These are phyloP conservation scores for Candida germanica DNA, from an alignment of 805 yeast species.

Conservation along the genomic window DNA sequence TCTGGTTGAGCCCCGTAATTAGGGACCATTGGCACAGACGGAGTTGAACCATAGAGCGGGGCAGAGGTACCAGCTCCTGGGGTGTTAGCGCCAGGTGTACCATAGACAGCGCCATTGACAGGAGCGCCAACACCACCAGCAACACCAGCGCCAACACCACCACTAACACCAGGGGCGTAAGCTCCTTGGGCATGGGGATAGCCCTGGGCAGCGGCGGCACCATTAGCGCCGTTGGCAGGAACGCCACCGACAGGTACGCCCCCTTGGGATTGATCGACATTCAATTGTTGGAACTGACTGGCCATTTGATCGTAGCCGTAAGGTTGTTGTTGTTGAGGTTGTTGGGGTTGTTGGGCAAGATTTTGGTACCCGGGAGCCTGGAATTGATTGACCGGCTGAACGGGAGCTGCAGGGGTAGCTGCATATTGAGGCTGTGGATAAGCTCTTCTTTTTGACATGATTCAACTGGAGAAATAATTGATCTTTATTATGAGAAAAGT, in stretches of 20 bases:
- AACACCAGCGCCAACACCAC: slow-evolving; percentile 5
- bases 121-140: slow-evolving; percentile 1
- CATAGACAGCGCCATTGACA: background rate
- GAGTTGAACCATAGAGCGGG: slow-evolving; percentile 1
- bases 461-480: background rate
- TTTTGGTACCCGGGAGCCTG: slow-evolving; percentile 15
- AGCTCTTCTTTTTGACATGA: slow-evolving; percentile 40
- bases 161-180: no score
- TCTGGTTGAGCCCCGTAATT: slow-evolving; percentile 12
- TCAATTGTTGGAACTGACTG: slow-evolving; percentile 32
- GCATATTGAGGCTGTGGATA: slow-evolving; percentile 47
- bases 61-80: background rate
- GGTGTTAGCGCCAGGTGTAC: slow-evolving; percentile 1
- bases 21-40: slow-evolving; percentile 3
- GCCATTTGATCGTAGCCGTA: slow-evolving; percentile 34
- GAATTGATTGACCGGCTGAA: slow-evolving; percentile 3
- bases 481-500: background rate
- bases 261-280: slow-evolving; percentile 16
- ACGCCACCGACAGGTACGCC: background rate
- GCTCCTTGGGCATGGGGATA: no score
- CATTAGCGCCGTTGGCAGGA: slow-evolving; percentile 5
- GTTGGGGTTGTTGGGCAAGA: slow-evolving; percentile 3
- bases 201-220: background rate
- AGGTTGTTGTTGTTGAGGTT: slow-evolving; percentile 13
- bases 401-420: slow-evolving; percentile 21